Conservation (phyloP, 2,329 filamentous ascomycete genomes). For the Hypomyces perniciosus region DNA sequence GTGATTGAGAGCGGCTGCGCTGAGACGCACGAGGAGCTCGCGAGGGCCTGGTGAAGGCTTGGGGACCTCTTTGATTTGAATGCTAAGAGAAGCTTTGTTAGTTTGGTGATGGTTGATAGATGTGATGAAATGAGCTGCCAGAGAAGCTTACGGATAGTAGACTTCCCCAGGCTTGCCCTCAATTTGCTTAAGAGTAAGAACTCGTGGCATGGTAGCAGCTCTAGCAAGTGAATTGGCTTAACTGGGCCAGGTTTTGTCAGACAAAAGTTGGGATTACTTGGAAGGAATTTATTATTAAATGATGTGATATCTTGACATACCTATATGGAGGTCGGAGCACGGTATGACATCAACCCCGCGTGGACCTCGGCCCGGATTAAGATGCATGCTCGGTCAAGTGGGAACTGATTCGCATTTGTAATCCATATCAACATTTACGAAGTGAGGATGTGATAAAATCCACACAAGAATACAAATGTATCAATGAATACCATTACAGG, state of each 20-base stretch:
- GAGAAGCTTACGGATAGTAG: slow-evolving; percentile 61
- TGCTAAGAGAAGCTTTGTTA: slow-evolving; percentile 30
- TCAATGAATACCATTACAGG: too few relatives aligned
- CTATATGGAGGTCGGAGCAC: neutral
- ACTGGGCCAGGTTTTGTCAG: too few relatives aligned
- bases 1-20: slow-evolving; percentile 84
- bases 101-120: neutral
- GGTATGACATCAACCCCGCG: neutral
- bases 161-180: slow-evolving; percentile 81
- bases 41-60: slow-evolving; percentile 56
- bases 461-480: too few relatives aligned
- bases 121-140: neutral
- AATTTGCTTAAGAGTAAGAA: slow-evolving; percentile 60
- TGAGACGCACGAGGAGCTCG: slow-evolving; percentile 70
- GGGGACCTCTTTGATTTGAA: slow-evolving; percentile 55
- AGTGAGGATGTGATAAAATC: too few relatives aligned
- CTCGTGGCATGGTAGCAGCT: slow-evolving; percentile 40
- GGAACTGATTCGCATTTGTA: neutral
- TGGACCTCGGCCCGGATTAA: neutral
- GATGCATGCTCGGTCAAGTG: neutral
- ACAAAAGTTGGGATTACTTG: too few relatives aligned
- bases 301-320: neutral
- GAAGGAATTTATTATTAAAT: neutral
- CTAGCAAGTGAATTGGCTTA: neutral
- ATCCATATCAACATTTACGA: neutral